Evolutionary conservation across 108 stramenopile genomes (phyloP).

Genomic region (Cyclostephanos tholiformis): DNA sequence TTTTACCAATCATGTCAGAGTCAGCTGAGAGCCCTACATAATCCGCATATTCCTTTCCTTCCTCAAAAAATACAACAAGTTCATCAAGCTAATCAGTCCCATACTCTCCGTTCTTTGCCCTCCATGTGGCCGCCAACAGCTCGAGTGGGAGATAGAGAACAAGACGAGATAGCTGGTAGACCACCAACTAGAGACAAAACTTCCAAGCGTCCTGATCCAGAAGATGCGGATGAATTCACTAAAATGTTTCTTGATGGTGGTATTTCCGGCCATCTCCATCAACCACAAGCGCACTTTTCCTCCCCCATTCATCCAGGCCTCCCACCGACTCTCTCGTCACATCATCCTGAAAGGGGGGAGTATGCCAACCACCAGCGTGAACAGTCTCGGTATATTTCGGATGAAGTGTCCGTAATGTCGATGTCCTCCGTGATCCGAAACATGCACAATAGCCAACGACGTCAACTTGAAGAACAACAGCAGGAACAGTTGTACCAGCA

Average conservation of each 20-base stretch:
- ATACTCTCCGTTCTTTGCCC: too few species aligned
- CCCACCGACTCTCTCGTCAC: not conserved
- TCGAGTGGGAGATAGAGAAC: too few species aligned
- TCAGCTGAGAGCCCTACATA: too few species aligned
- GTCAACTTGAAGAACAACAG: not conserved
- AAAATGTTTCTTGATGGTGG: not conserved
- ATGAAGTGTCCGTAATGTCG: constrained; percentile 39
- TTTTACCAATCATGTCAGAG: too few species aligned
- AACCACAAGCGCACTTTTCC: not conserved
- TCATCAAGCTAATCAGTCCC: too few species aligned
- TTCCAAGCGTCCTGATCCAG: constrained; percentile 8
- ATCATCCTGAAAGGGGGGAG: not conserved
- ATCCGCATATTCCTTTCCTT: too few species aligned
- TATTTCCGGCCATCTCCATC: not conserved
- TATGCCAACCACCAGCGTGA: not conserved
- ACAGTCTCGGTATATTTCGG: constrained; percentile 15
- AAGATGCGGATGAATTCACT: constrained; percentile 1
- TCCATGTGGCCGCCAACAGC: too few species aligned
- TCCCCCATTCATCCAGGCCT: not conserved
- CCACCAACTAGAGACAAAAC: not conserved
- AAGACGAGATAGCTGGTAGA: not conserved
- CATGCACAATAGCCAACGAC: constrained; percentile 4
- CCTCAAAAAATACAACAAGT: too few species aligned
- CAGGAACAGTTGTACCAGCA: not conserved
- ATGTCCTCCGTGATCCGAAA: constrained; percentile 32